Evolutionary conservation across 2,329 filamentous ascomycete species (phyloP).

Genomic region (Dendryphion nanum): DNA sequence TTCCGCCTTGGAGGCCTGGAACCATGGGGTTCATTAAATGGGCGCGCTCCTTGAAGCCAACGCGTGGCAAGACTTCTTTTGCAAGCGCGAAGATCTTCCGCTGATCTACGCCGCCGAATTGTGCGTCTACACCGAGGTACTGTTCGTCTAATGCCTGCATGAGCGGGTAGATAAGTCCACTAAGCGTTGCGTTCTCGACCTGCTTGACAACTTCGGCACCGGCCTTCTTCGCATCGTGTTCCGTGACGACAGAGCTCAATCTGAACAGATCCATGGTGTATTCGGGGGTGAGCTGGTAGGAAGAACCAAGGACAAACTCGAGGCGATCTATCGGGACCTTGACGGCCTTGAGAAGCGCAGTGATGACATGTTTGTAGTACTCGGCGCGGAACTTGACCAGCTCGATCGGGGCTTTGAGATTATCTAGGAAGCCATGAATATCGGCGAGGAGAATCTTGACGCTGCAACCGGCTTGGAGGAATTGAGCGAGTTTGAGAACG

Average conservation of each 20-base stretch:
- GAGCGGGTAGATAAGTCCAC: slow-evolving; percentile 76
- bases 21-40: slow-evolving; percentile 87
- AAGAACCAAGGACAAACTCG: slow-evolving; percentile 79
- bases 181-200: slow-evolving; percentile 70
- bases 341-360: slow-evolving; percentile 70
- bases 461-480: slow-evolving; percentile 80
- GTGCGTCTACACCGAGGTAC: slow-evolving; percentile 78
- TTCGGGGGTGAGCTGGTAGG: slow-evolving; percentile 66
- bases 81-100: slow-evolving; percentile 86
- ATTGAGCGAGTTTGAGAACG: slow-evolving; percentile 84
- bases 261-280: slow-evolving; percentile 91
- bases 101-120: slow-evolving; percentile 79
- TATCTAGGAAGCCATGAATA: slow-evolving; percentile 73
- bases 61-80: slow-evolving; percentile 77
- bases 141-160: slow-evolving; percentile 88
- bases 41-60: slow-evolving; percentile 75
- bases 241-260: slow-evolving; percentile 66
- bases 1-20: slow-evolving; percentile 74
- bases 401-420: slow-evolving; percentile 83
- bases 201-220: slow-evolving; percentile 96
- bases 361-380: slow-evolving; percentile 81
- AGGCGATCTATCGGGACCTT: slow-evolving; percentile 77
- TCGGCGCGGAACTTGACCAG: slow-evolving; percentile 77
- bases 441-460: slow-evolving; percentile 71
- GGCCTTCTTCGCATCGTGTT: slow-evolving; percentile 84